Evolutionary conservation across 75 land plant genomes (phyloP), one percentile per base, ranked within the genome.

Genomic region (Ceratopteris richardii): DNA sequence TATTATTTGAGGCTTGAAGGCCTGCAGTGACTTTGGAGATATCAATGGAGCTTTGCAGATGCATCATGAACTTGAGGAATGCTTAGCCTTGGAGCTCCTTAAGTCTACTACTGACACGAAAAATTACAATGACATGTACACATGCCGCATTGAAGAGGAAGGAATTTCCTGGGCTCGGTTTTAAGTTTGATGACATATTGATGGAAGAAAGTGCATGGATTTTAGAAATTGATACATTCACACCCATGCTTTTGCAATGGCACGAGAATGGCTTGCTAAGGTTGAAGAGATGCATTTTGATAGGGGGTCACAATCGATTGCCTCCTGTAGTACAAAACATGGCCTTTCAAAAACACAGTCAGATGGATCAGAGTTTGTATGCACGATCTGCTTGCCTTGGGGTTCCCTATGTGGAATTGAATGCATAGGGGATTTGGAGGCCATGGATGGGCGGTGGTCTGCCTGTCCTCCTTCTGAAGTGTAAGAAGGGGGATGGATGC

Each of bases 191-290:
- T 65, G 90, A 94, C 50, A 63, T 94, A 63, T 62, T 94, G 24
- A 94, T 94, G 99, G 99, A 94, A 74, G 99, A 94, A 70, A 90
- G 96, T 80, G 99, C 99, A 18, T 97, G 90, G 63, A 94, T 94
- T 33, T 69, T 94, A 44, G 99, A 94, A 64, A 94, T 94, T 61
- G 99, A 94, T 60, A 94, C 99, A 26, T 94, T 94, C 53, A 94
- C 90, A 27, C 99, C 99, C 10, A 90, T 94, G 99, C 63, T 90
- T 56, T 78, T 94, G 18, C 99, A 94, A 60, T 75, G 99, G 52
- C 99, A 94, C 51, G 90, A 91, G 68, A 97, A 94, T 82, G 99
- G 99, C 2, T 69, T 82, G 68, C 87, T 94, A 60, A 79, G 99
- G 66, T 74, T 94, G 6, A 94, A 94, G 70, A 79, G 99, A n/a